Evolutionary conservation across 768 basidiomycete species (phyloP).

Genomic region (Daedaleopsis nitida): DNA sequence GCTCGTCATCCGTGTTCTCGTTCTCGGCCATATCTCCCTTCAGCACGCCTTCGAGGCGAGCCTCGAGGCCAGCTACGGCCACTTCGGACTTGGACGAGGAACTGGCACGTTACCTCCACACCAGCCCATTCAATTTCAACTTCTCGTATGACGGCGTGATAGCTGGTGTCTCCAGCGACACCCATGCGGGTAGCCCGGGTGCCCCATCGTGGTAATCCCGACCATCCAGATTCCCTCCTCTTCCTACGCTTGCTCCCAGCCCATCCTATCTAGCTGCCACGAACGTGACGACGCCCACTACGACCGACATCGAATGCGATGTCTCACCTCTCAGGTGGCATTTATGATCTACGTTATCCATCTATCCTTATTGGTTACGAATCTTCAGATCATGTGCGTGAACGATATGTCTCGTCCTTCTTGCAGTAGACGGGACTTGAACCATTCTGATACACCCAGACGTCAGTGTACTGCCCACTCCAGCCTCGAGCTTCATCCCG

Average conservation of each 20-base stretch:
- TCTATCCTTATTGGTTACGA: slow-evolving; percentile 14
- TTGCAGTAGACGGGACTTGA: slow-evolving; percentile 15
- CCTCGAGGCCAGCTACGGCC: slow-evolving; percentile 63
- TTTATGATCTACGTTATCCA: slow-evolving; percentile 8
- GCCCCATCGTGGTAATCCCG: not conserved
- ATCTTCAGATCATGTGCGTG: slow-evolving; percentile 10
- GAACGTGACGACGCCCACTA: too few relatives aligned
- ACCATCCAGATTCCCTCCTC: too few relatives aligned
- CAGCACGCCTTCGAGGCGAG: slow-evolving; percentile 39
- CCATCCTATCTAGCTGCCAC: too few relatives aligned
- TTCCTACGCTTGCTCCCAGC: too few relatives aligned
- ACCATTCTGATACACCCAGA: not conserved
- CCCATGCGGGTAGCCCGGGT: not conserved
- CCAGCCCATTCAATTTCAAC: not conserved
- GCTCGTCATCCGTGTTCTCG: not conserved
- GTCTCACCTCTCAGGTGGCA: not conserved
- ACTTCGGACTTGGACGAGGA: slow-evolving; percentile 69
- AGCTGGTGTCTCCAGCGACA: not conserved
- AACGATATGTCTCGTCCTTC: slow-evolving; percentile 9
- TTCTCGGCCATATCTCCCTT: slow-evolving; percentile 26
- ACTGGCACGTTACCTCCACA: slow-evolving; percentile 48
- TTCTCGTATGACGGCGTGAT: not conserved
- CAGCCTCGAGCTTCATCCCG: too few relatives aligned
- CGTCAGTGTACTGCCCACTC: slow-evolving; percentile 1
- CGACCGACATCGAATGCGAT: too few relatives aligned